These are phyloP conservation scores for Erythrophleum ivorense DNA, from an alignment of 331 rosid species.

Conservation along the genomic window DNA sequence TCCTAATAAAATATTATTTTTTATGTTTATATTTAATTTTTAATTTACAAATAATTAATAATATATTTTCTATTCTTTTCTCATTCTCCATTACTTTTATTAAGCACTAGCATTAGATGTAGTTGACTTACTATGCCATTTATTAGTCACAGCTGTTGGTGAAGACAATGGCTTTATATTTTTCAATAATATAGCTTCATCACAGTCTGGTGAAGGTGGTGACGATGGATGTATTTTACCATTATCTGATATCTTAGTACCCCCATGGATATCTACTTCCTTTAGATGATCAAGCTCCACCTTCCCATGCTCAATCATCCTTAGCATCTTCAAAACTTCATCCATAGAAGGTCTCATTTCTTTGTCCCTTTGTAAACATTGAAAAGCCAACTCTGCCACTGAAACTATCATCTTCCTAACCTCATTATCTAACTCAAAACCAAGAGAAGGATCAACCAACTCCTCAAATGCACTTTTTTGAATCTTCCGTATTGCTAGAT, in stretches of 20 bases:
- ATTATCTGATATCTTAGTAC: background rate
- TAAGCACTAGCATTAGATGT: constrained; percentile 38
- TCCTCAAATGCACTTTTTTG: constrained; percentile 47
- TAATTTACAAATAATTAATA: no score
- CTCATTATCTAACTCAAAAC: constrained; percentile 54
- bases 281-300: constrained; percentile 33
- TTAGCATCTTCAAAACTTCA: constrained; percentile 54
- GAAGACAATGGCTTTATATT: constrained; percentile 31
- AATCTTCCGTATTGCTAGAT: constrained; percentile 56
- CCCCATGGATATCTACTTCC: constrained; percentile 11
- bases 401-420: constrained; percentile 48
- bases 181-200: constrained; percentile 40
- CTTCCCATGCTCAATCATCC: constrained; percentile 42
- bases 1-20: no score
- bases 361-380: constrained; percentile 59
- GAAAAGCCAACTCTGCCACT: constrained; percentile 74
- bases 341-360: constrained; percentile 71
- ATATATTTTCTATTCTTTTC: no score
- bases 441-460: constrained; percentile 61
- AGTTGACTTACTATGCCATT: constrained; percentile 41
- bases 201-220: constrained; percentile 42
- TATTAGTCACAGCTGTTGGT: constrained; percentile 49
- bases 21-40: no score
- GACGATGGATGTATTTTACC: constrained; percentile 35
- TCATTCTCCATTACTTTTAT: background rate